Percentiles rank a stretch among this genome's conserved stretches.
phyloP scores from a whole-genome alignment of 108 stramenopile genomes.

The Mayamaea pseudoterrestris region DNA sequence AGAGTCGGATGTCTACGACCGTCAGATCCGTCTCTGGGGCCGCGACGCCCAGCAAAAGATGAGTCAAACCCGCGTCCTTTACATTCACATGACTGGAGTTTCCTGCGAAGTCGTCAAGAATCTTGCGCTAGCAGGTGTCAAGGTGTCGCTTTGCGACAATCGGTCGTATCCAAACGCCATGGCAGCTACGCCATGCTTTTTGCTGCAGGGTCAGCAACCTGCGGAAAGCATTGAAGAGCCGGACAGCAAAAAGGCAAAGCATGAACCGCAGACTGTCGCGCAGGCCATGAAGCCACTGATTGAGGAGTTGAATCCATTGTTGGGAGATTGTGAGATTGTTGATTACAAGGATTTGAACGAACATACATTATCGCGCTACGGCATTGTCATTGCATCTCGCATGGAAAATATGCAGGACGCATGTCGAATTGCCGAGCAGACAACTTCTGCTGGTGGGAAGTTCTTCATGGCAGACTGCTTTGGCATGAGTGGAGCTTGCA shows the following conservation, averaged over 20 bases:
- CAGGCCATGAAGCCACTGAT: conserved; percentile 57
- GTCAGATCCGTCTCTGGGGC: conserved; percentile 95
- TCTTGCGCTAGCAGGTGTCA: conserved; percentile 84
- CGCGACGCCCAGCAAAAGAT: conserved; percentile 90
- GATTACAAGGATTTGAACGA: conserved; percentile 28
- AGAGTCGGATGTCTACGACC: conserved; percentile 92
- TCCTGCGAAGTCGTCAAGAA: conserved; percentile 87
- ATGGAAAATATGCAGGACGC: conserved; percentile 32
- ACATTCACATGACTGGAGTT: conserved; percentile 78
- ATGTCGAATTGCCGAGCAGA: conserved; percentile 31
- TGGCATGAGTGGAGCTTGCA: conserved; percentile 63
- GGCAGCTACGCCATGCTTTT: conserved; percentile 33
- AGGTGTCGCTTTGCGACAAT: conserved; percentile 68
- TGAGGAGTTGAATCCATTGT: conserved; percentile 83
- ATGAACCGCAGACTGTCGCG: conserved; percentile 42
- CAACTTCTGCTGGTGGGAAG: conserved; percentile 7
- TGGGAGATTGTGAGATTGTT: conserved; percentile 60
- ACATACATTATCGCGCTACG: conserved; percentile 57
- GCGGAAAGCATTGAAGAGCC: conserved; percentile 6
- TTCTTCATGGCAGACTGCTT: conserved; percentile 73
- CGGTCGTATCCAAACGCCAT: conserved; percentile 48
- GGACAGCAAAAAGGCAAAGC: conserved; percentile 19
- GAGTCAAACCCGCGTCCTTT: conserved; percentile 74
- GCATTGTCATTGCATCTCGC: conserved; percentile 72
- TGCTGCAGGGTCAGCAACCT: conserved; percentile 17